Evolutionary conservation across 1,284 basidiomycete genomes (phyloP).

Genomic region (Boletus holoroseus): DNA sequence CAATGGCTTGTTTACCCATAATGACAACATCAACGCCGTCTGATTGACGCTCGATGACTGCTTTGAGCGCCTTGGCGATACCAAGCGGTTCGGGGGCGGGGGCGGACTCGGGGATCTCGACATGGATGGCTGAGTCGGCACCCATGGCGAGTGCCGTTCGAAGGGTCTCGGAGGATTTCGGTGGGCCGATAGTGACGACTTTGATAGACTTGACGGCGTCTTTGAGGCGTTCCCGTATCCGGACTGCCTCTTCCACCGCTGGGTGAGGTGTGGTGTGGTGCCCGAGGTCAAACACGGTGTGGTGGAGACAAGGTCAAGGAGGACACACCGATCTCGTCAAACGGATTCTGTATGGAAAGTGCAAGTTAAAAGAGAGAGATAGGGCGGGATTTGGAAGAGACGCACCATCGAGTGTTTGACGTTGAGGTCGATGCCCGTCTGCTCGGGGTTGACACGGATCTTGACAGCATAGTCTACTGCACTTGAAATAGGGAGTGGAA

Average conservation of each 20-base stretch:
- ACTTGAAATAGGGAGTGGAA: conserved; percentile 34
- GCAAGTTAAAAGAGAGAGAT: not conserved
- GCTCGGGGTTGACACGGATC: conserved; percentile 88
- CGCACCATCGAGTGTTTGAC: conserved; percentile 97
- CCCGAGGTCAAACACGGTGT: not conserved
- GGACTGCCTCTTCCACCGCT: conserved; percentile 98
- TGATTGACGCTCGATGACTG: conserved; percentile 69
- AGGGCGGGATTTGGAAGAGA: not conserved
- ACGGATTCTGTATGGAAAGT: conserved; percentile 69
- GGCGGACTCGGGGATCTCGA: conserved; percentile 74
- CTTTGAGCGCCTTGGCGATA: conserved; percentile 80
- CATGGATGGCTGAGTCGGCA: conserved; percentile 89
- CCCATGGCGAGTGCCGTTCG: conserved; percentile 98
- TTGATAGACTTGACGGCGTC: conserved; percentile 80
- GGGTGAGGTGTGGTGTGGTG: not conserved
- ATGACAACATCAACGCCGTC: conserved; percentile 82
- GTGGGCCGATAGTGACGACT: conserved; percentile 87
- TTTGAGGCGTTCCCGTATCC: conserved; percentile 80
- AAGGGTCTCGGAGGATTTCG: conserved; percentile 87
- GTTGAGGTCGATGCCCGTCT: conserved; percentile 89
- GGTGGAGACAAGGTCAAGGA: not conserved
- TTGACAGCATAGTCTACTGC: conserved; percentile 85
- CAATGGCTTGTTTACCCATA: conserved; percentile 98
- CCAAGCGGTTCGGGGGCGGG: conserved; percentile 80
- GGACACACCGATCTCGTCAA: conserved; percentile 85